Base-by-base conservation (phyloP, 495 filamentous ascomycete species). In the Penicillium pancosmium region DNA sequence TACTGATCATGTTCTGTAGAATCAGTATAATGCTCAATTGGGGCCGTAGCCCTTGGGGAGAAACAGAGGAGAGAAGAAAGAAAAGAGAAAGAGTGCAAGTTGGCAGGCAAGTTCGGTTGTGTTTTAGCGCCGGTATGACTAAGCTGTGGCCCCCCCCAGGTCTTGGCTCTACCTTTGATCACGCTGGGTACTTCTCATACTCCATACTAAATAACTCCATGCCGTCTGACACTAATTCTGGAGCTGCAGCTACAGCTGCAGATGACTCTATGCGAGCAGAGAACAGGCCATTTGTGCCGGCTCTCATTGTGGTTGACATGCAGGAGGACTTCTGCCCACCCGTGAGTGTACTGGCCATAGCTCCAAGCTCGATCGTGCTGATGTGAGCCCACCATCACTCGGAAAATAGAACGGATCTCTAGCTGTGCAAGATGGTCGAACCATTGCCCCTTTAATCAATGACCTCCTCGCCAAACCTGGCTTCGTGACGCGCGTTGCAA, bases 291-390 rank as follows among this genome's bases (percentile, higher is more conserved):
- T 64, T 66, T 44, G 64, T 54, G 56, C 57, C 68, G 1, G 88
- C 88, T 18, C 70, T 91, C 23, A 67, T 97, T 36, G 81, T 96
- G 8, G 87, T 97, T 19, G 93, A 97, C 71, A 80, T 96, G 74
- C 94, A 98, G 76, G 91, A 97, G 72, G 94, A 97, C 78, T 98
- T 98, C 74, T 96, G 91, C 73, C 91, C 90, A 58, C 93, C 93
- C 23, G 91, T 94, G 61, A 58, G 63, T 67, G 44, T 31, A 40
- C 38, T 38, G 54, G 51, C 47, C 15, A 40, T 11, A 61, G 54
- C 58, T 54, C 48, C 44, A 56, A 50, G 41, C 27, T 48, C 21
- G 47, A n/a, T 19, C 50, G 35, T 48, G 43, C 64, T 69, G 53
- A 67, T 67, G 12, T 36, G 18, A 5, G 16, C 41, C 44, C 56